These are phyloP conservation scores for Rhynchospora breviuscula DNA, from an alignment of 176 grass and related monocot species.

Conservation along the genomic window DNA sequence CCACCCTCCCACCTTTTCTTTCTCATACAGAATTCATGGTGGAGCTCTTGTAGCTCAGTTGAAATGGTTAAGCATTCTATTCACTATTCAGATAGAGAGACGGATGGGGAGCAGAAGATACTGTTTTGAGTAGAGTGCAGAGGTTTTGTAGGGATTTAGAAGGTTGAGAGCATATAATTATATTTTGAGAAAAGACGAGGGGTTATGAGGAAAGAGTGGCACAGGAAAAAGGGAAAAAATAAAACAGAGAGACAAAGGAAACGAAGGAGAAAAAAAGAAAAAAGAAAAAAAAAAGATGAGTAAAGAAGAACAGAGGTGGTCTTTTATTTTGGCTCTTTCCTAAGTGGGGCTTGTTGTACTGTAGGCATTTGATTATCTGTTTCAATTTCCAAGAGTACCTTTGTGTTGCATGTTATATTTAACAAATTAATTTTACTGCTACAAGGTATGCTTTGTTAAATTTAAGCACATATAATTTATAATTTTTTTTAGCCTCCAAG, in stretches of 20 bases:
- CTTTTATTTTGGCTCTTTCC: constrained; percentile 30
- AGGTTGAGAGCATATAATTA: background rate
- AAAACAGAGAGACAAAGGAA: constrained; percentile 3
- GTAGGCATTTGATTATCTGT: constrained; percentile 19
- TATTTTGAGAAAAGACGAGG: constrained; percentile 16
- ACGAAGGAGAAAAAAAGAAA: background rate
- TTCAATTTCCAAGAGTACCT: background rate
- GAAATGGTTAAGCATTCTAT: constrained; percentile 8
- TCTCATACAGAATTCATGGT: constrained; percentile 34
- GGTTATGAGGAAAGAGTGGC: constrained; percentile 9
- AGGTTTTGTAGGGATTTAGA: constrained; percentile 59
- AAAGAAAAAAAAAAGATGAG: constrained; percentile 4
- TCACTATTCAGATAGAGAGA: constrained; percentile 18
- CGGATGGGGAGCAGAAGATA: constrained; percentile 27
- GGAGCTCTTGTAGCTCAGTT: constrained; percentile 16
- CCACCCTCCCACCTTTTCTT: constrained; percentile 21
- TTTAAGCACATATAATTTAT: background rate
- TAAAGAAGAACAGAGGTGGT: constrained; percentile 14
- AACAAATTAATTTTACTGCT: background rate
- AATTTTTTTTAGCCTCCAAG: background rate
- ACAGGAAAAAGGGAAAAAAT: background rate
- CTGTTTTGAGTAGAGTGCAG: constrained; percentile 16
- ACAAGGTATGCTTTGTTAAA: background rate
- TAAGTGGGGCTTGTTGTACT: constrained; percentile 22
- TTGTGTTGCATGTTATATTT: background rate